Percentiles rank a stretch among this genome's conserved stretches.
These are phyloP conservation scores for Nakazawaea ambrosiae DNA, from an alignment of 805 yeast species.

Conservation along the genomic window DNA sequence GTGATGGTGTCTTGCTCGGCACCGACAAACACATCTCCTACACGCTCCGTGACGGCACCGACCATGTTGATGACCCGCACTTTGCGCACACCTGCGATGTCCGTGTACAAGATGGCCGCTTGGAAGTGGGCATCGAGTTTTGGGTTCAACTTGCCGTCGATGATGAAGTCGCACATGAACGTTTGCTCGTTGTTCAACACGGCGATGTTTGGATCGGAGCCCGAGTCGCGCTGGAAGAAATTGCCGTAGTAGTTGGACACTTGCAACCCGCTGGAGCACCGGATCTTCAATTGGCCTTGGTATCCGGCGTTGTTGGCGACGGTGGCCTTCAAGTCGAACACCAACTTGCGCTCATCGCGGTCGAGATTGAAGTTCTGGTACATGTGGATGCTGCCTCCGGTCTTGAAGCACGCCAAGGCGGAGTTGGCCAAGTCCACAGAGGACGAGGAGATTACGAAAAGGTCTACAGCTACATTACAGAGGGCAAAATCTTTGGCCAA, in stretches of 20 bases:
- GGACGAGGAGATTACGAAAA: conserved; percentile 59
- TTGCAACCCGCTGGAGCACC: conserved; percentile 85
- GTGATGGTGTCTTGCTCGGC: conserved; percentile 68
- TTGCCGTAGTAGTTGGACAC: conserved; percentile 69
- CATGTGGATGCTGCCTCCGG: conserved; percentile 64
- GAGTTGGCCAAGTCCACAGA: conserved; percentile 69
- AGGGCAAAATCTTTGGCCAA: conserved; percentile 50
- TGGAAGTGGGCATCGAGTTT: conserved; percentile 84
- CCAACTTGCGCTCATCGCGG: conserved; percentile 62
- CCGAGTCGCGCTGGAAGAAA: conserved; percentile 30
- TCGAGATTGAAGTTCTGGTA: conserved; percentile 64
- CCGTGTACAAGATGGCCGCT: conserved; percentile 82
- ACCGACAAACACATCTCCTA: conserved; percentile 68
- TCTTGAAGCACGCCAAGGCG: conserved; percentile 52
- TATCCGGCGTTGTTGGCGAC: conserved; percentile 54
- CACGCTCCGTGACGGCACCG: conserved; percentile 71
- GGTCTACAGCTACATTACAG: conserved; percentile 65
- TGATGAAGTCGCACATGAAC: conserved; percentile 62
- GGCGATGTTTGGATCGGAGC: conserved; percentile 66
- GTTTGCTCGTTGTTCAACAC: conserved; percentile 55
- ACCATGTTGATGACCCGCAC: conserved; percentile 82
- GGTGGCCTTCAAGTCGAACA: conserved; percentile 50
- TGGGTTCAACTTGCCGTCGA: conserved; percentile 68
- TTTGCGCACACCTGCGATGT: conserved; percentile 65
- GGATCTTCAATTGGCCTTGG: conserved; percentile 75